phyloP scores from a whole-genome alignment of 257 asterid species.

The Paulownia fortunei region DNA sequence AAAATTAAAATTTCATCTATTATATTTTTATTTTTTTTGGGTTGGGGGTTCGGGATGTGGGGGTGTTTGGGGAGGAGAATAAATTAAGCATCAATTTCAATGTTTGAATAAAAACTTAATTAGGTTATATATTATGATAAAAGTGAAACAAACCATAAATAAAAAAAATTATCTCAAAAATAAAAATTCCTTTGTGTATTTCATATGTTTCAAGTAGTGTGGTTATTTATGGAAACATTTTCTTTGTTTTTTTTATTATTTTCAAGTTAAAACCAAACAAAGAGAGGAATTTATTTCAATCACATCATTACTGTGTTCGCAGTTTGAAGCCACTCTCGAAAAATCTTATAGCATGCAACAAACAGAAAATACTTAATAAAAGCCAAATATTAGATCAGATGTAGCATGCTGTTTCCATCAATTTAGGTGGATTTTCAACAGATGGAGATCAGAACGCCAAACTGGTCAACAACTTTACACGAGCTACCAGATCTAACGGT shows the following conservation, averaged over 20 bases:
- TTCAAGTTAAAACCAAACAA: no score
- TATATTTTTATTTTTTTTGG: background rate
- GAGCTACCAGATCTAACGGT: background rate
- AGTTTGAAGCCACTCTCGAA: background rate
- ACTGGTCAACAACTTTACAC: slow-evolving; percentile 22
- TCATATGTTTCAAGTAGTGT: no score
- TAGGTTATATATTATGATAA: no score
- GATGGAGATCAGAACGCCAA: slow-evolving; percentile 27
- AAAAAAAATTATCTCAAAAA: background rate
- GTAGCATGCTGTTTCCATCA: background rate
- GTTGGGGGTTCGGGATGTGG: no score
- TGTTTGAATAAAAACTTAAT: background rate
- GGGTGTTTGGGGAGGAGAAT: no score
- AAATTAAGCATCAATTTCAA: background rate
- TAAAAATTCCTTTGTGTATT: background rate
- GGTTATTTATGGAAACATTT: no score
- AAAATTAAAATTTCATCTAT: background rate
- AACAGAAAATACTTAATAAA: background rate
- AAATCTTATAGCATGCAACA: background rate
- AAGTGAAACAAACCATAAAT: background rate
- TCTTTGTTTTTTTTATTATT: no score
- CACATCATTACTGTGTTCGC: background rate
- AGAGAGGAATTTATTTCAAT: no score
- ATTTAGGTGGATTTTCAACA: slow-evolving; percentile 19
- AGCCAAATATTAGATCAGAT: slow-evolving; percentile 13